Evolutionary conservation across 352 stramenopile genomes (phyloP), one percentile per base, ranked within the genome.

Genomic region (Phytophthora citrophthora): DNA sequence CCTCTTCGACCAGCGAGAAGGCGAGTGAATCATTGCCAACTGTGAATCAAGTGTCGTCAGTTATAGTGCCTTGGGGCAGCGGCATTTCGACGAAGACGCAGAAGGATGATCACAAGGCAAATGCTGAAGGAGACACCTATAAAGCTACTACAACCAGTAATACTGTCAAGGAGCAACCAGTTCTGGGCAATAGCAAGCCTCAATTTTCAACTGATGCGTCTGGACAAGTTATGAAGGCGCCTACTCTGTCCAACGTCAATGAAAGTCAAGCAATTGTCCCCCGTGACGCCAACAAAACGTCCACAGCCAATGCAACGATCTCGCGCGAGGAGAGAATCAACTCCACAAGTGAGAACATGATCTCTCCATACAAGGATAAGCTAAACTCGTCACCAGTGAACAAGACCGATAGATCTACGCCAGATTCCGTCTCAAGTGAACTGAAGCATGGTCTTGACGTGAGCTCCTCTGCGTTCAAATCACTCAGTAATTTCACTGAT

Each of bases 1-100:
- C 20, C 20, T 20, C 20, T 20, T 20, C 20, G 20, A 20, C 20
- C 1, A 20, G 20, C 20, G 36, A 41, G 36, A 41, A 41, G 36
- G 6, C n/a, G 13, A 41, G n/a, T 10, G n/a, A 9, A 5, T 41
- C n/a, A 10, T 41, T 15, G 36, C 13, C 36, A 41, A 41, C 36
- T 9, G 34, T 40, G n/a, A 54, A 55, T 24, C 45, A 55, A 41
- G 56, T 64, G 13, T 51, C 45, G 24, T 31, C 46, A n/a, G 45
- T 64, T 13, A 39, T 63, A 12, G n/a, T 63, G n/a, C 55, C 55
- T 8, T 63, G 55, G 55, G 24, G 31, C 15, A 36, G 7, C 13
- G 36, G 41, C 16, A 20, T 13, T 24, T 45, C 44, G 24, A 36
- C 44, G 39, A 20, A 45, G 39, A 13, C 39, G 39, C 34, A 15